Percentiles rank a stretch among this genome's conserved stretches.
Evolutionary conservation across 305 asterid genomes (phyloP).

Genomic region (Solanum hybrid): DNA sequence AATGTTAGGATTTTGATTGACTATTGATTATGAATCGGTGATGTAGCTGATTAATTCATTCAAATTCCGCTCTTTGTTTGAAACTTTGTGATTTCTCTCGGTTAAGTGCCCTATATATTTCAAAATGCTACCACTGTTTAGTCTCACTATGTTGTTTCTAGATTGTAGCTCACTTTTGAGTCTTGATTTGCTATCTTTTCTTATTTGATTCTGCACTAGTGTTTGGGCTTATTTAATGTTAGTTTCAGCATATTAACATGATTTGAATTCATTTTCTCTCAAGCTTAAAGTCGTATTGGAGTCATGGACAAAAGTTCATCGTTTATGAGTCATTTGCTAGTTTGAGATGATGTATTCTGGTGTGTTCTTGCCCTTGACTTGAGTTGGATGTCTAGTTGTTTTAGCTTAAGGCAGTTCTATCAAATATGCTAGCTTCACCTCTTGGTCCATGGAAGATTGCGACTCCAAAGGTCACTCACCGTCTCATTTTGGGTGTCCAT

Average conservation of each 20-base stretch:
- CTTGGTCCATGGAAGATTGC: not conserved
- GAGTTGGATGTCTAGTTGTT: not conserved
- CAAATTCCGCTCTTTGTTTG: not conserved
- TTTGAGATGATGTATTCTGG: not conserved
- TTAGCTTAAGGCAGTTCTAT: not conserved
- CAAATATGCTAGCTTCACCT: not conserved
- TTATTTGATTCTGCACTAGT: not conserved
- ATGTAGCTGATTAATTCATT: too few relatives aligned
- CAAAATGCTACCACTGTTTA: not conserved
- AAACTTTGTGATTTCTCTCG: not conserved
- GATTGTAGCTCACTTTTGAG: not conserved
- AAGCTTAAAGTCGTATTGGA: not conserved
- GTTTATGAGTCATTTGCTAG: not conserved
- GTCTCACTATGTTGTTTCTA: not conserved
- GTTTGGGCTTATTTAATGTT: not conserved
- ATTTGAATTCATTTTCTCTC: not conserved
- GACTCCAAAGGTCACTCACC: not conserved
- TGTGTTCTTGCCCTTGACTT: not conserved
- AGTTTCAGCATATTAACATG: not conserved
- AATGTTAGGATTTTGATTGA: not conserved
- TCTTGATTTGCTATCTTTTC: not conserved
- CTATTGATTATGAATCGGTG: not conserved
- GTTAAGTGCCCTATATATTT: not conserved
- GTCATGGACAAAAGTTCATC: not conserved
- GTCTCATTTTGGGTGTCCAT: not conserved